These are phyloP conservation scores for Solanum neorickii DNA, from an alignment of 257 asterid species.

Conservation along the genomic window DNA sequence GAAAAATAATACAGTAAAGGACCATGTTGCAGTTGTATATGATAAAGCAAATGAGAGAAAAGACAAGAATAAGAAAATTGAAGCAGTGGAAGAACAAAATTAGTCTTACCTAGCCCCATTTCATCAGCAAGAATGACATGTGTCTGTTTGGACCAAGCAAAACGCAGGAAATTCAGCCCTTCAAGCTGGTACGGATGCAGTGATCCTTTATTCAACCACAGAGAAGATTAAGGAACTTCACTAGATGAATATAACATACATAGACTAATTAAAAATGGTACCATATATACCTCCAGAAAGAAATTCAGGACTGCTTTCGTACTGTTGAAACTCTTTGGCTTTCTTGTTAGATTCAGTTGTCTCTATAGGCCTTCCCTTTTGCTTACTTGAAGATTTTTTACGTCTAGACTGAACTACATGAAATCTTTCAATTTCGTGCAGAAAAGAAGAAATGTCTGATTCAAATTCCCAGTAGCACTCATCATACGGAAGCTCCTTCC, in stretches of 20 bases:
- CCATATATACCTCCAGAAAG: constrained; percentile 67
- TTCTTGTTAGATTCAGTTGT: constrained; percentile 54
- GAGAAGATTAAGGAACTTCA: background rate
- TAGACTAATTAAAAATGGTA: background rate
- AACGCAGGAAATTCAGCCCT: constrained; percentile 96
- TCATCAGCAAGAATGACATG: constrained; percentile 99
- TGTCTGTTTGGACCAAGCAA: constrained; percentile 94
- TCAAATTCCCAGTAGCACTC: constrained; percentile 95
- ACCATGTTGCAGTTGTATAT: background rate
- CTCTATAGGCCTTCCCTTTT: constrained; percentile 42
- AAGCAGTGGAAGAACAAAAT: constrained; percentile 1
- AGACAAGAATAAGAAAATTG: background rate
- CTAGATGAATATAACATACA: background rate
- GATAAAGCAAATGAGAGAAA: background rate
- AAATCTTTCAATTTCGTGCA: constrained; percentile 65
- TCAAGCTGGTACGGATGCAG: constrained; percentile 98
- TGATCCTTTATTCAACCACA: constrained; percentile 43
- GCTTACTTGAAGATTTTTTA: constrained; percentile 43
- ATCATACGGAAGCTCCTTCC: constrained; percentile 96
- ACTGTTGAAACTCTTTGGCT: constrained; percentile 82
- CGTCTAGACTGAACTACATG: constrained; percentile 45
- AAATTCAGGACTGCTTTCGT: constrained; percentile 79
- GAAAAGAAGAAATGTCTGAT: constrained; percentile 70
- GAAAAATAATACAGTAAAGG: background rate
- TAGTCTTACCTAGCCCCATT: constrained; percentile 58